phyloP scores from a whole-genome alignment of 2,329 filamentous ascomycete genomes.

The Clathrospora elynae region DNA sequence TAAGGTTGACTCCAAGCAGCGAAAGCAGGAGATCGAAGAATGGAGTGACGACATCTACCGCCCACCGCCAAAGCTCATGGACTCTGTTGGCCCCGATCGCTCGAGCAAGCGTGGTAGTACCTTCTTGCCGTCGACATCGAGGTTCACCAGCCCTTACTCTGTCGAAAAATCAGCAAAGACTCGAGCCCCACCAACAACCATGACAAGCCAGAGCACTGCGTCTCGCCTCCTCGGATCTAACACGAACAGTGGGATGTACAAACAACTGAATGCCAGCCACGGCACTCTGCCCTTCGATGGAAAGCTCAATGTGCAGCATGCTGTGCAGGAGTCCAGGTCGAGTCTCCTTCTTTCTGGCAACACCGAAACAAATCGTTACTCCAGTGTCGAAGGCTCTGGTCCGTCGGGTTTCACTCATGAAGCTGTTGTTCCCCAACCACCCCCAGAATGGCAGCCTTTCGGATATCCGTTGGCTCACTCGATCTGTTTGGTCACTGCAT shows the following conservation, averaged over 20 bases:
- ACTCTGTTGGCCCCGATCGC: constrained; percentile 71
- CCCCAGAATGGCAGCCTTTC: constrained; percentile 95
- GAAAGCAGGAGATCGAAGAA: constrained; percentile 92
- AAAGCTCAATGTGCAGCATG: constrained; percentile 25
- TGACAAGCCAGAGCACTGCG: constrained; percentile 85
- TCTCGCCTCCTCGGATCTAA: constrained; percentile 73
- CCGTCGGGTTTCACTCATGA: constrained; percentile 96
- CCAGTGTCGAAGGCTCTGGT: constrained; percentile 70
- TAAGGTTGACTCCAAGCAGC: constrained; percentile 75
- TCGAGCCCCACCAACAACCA: constrained; percentile 76
- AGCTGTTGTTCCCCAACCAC: constrained; percentile 91
- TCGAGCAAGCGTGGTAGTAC: constrained; percentile 78
- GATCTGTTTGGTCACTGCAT: constrained; percentile 93
- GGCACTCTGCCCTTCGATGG: constrained; percentile 58
- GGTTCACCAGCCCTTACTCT: constrained; percentile 90
- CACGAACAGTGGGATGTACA: constrained; percentile 69
- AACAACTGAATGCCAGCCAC: constrained; percentile 61
- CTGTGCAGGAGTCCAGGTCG: constrained; percentile 46
- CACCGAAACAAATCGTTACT: constrained; percentile 56
- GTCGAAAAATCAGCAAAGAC: constrained; percentile 65
- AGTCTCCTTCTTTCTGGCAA: constrained; percentile 52
- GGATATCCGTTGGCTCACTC: constrained; percentile 92
- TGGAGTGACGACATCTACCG: constrained; percentile 98
- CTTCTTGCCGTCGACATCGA: constrained; percentile 90
- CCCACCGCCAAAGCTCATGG: constrained; percentile 79